These are phyloP conservation scores for Xylaria sp. DNA, from an alignment of 2,329 filamentous ascomycete genomes.

Conservation along the genomic window DNA sequence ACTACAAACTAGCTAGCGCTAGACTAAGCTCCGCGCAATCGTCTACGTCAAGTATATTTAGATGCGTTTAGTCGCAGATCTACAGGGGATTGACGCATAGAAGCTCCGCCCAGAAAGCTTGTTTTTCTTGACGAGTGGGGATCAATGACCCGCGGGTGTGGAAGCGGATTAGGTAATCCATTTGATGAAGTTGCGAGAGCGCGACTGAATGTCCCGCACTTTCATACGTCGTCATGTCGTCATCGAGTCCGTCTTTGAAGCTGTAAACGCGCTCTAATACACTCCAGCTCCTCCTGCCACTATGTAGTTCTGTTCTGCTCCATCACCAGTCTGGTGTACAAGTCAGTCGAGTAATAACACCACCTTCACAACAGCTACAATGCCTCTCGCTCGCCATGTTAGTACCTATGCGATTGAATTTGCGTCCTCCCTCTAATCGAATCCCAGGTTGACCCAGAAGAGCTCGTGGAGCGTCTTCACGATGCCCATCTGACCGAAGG, in stretches of 20 bases:
- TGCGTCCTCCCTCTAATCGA: slow-evolving; percentile 1
- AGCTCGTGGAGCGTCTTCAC: slow-evolving; percentile 65
- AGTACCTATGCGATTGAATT: neutral
- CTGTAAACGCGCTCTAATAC: neutral
- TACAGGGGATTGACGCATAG: slow-evolving; percentile 11
- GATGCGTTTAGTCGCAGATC: slow-evolving; percentile 5
- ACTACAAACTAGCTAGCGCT: neutral
- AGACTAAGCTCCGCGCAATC: neutral
- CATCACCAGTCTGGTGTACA: neutral
- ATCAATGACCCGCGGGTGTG: neutral
- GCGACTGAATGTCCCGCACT: neutral
- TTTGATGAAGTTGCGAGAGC: neutral
- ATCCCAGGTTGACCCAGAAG: slow-evolving; percentile 63
- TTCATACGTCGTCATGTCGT: slow-evolving; percentile 22
- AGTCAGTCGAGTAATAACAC: neutral
- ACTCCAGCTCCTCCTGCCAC: neutral
- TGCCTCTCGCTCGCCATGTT: slow-evolving; percentile 37
- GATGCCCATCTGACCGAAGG: slow-evolving; percentile 55
- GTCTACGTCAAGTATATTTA: neutral
- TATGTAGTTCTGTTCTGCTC: neutral
- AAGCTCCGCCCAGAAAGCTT: slow-evolving; percentile 30
- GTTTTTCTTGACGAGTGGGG: slow-evolving; percentile 21
- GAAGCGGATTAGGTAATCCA: neutral
- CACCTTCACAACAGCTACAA: neutral
- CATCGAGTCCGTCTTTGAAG: slow-evolving; percentile 22